A percentile compares a stretch with the other conserved stretches of the same genome.
Evolutionary conservation across 257 asterid species (phyloP).

Genomic region (Sherardia arvensis): DNA sequence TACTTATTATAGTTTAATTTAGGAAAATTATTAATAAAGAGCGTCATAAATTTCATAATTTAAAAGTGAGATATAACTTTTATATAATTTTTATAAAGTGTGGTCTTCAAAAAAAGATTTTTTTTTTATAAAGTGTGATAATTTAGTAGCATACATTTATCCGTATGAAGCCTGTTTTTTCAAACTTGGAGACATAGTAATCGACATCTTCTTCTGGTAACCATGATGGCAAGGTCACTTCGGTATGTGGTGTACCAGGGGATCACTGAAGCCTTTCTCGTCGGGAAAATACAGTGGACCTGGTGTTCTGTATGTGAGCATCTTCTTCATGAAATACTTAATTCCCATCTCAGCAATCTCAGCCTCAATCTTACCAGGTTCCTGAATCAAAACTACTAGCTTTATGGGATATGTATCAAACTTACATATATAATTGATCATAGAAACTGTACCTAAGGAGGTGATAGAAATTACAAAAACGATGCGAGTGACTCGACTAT

Average conservation of each 20-base stretch:
- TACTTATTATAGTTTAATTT: too few relatives aligned
- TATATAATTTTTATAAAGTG: too few relatives aligned
- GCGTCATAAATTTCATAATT: too few relatives aligned
- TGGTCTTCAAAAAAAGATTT: too few relatives aligned
- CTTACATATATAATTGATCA: background rate
- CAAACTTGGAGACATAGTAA: conserved; percentile 41
- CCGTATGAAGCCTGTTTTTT: conserved; percentile 62
- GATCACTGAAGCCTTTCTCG: conserved; percentile 15
- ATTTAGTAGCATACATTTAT: too few relatives aligned
- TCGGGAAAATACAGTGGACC: conserved; percentile 57
- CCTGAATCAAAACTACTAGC: conserved; percentile 26
- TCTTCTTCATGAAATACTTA: conserved; percentile 52
- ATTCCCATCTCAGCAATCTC: conserved; percentile 58
- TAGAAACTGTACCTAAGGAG: background rate
- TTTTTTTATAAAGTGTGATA: too few relatives aligned
- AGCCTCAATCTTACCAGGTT: conserved; percentile 58
- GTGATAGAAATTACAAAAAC: too few relatives aligned
- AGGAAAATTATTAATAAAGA: too few relatives aligned
- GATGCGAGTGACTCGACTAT: background rate
- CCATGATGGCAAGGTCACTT: conserved; percentile 45
- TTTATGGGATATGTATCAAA: background rate
- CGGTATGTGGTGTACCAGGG: conserved; percentile 14
- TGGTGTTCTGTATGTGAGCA: conserved; percentile 46
- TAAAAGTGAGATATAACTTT: too few relatives aligned
- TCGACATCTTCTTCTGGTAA: conserved; percentile 54